phyloP scores from a whole-genome alignment of 768 basidiomycete genomes.

The Tricholoma furcatifolium region DNA sequence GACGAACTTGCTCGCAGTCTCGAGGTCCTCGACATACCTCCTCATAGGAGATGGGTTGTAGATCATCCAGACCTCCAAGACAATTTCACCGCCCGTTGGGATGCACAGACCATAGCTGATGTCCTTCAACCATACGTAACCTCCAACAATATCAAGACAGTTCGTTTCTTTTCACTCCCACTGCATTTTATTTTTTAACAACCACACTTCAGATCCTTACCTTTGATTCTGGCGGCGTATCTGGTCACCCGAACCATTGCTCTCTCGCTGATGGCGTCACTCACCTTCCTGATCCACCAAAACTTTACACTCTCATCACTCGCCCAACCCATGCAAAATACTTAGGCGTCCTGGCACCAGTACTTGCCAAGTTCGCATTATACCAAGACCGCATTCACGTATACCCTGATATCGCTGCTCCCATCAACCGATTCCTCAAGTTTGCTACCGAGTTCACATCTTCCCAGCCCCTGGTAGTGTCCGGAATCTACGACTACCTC shows the following conservation, averaged over 20 bases:
- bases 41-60: constrained; percentile 54
- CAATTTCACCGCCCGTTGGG: constrained; percentile 69
- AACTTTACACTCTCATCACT: constrained; percentile 61
- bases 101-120: constrained; percentile 52
- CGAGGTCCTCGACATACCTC: constrained; percentile 61
- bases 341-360: constrained; percentile 48
- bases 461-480: constrained; percentile 47
- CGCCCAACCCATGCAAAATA: constrained; percentile 62
- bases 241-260: constrained; percentile 85
- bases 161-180: constrained; percentile 36
- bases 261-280: constrained; percentile 61
- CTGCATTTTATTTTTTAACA: constrained; percentile 4
- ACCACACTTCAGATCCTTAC: constrained; percentile 65
- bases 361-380: constrained; percentile 48
- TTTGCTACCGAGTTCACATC: neutral
- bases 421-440: neutral
- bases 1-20: constrained; percentile 64
- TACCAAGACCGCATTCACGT: constrained; percentile 10
- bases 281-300: constrained; percentile 37
- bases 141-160: constrained; percentile 59
- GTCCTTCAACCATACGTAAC: constrained; percentile 59
- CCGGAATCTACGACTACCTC: constrained; percentile 54
- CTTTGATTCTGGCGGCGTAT: constrained; percentile 76
- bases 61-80: constrained; percentile 75
- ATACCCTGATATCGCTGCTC: neutral